phyloP scores from a whole-genome alignment of 495 filamentous ascomycete genomes.

The Aspergillus homomorphus region DNA sequence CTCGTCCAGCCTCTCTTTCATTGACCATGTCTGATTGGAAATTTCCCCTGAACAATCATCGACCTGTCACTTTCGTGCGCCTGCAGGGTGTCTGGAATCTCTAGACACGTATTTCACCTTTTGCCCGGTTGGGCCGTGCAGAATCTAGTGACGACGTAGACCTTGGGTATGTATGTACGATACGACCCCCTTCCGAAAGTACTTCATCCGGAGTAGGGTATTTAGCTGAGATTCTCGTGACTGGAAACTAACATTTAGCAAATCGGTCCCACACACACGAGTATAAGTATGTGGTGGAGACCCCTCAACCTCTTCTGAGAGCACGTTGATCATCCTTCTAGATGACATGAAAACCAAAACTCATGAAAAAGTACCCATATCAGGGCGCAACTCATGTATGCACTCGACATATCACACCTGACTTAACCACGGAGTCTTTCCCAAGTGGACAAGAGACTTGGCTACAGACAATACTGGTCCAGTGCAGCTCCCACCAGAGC shows the following conservation, averaged over 20 bases:
- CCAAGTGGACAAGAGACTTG: background rate
- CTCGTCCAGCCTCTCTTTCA: conserved; percentile 8
- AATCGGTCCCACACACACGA: background rate
- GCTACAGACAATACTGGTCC: background rate
- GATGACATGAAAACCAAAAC: background rate
- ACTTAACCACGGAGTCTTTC: background rate
- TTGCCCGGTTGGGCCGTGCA: background rate
- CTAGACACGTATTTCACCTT: background rate
- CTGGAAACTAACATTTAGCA: background rate
- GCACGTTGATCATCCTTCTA: background rate
- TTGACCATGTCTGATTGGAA: conserved; percentile 6
- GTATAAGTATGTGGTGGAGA: background rate
- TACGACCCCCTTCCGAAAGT: background rate
- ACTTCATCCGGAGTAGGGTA: background rate
- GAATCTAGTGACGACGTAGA: background rate
- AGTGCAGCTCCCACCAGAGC: background rate
- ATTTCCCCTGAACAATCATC: conserved; percentile 11
- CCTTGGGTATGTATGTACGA: background rate
- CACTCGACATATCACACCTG: background rate
- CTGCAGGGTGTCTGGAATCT: conserved; percentile 2
- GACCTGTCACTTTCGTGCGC: conserved; percentile 8
- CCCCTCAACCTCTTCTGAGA: background rate
- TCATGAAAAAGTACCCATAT: background rate
- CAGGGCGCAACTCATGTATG: background rate
- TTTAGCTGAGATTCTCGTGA: background rate